Evolutionary conservation across 495 filamentous ascomycete genomes (phyloP), one percentile per base, ranked within the genome.

Genomic region (Chaetomium tenue): DNA sequence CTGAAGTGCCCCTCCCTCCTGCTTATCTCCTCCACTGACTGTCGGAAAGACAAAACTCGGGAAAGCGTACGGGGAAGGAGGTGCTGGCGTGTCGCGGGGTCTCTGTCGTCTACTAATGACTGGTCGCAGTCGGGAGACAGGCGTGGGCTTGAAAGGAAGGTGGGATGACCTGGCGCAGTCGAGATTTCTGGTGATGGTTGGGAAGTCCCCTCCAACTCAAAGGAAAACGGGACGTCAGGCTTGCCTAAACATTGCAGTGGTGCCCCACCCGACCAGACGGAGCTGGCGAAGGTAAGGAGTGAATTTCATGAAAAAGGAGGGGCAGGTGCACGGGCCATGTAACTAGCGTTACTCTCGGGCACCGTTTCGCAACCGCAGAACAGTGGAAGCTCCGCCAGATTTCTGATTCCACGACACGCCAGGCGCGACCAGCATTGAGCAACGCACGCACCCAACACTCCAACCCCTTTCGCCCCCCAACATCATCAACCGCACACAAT

Each of bases 401-500:
- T 58, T 59, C 47, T 62, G 62, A 68, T 68, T 68, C 58, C 61
- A 57, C 48, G 56, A 61, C 66, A 64, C 50, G 52, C 33, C 48
- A 2, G 39, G 18, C 62, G 58, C 63, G 66, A 66, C 60, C 63
- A 47, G 39, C 59, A 52, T 39, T 30, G 62, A 26, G 37, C 28
- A 61, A 39, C 60, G 30, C 61, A 63, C 4, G 48, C 40, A 23
- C n/a, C 6, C 59, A 16, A 39, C 18, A 44, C 33, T 6, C 33
- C 33, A 5, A 37, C 18, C 46, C 46, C 6, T 26, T 33, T 22
- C 48, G 46, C 50, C 48, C 51, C 56, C 60, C 61, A 58, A 65
- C 37, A 39, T 13, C 48, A 47, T 23, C 28, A 47, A 63, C 58
- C 59, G 57, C 57, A n/a, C 22, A 84, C 69, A 74, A 96, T 96